Evolutionary conservation across 2,329 filamentous ascomycete species (phyloP).

Genomic region (Neopestalotiopsis sp.): DNA sequence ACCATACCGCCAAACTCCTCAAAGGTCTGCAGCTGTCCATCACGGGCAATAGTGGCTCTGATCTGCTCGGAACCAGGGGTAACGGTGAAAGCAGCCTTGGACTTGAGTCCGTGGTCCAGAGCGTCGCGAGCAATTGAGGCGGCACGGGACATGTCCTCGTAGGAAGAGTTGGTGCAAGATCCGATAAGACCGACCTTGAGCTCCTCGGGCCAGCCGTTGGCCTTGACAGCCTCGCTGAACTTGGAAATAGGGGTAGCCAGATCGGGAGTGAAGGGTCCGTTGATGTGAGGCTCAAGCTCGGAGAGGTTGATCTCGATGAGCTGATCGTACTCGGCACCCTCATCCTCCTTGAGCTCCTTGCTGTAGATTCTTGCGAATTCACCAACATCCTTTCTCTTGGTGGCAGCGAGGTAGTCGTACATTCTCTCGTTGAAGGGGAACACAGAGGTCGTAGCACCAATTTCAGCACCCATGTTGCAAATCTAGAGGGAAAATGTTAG

Average conservation of each 20-base stretch:
- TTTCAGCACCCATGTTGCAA: constrained; percentile 56
- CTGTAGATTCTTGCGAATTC: constrained; percentile 88
- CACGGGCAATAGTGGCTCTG: constrained; percentile 87
- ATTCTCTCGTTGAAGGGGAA: constrained; percentile 99
- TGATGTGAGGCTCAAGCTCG: constrained; percentile 96
- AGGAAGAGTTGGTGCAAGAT: constrained; percentile 92
- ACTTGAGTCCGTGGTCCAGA: constrained; percentile 89
- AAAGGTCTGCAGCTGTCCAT: constrained; percentile 91
- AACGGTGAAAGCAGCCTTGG: constrained; percentile 91
- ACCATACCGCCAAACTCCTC: constrained; percentile 96
- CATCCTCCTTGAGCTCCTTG: constrained; percentile 83
- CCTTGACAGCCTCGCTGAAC: constrained; percentile 92
- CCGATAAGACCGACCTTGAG: constrained; percentile 97
- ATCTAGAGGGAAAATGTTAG: constrained; percentile 32
- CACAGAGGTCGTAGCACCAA: constrained; percentile 86
- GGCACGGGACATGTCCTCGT: constrained; percentile 90
- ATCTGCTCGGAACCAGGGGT: constrained; percentile 98
- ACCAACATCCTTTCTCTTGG: constrained; percentile 88
- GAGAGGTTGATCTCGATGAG: constrained; percentile 94
- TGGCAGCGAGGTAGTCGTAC: constrained; percentile 93
- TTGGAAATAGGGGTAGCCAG: constrained; percentile 97
- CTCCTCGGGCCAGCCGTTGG: constrained; percentile 95
- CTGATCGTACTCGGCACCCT: constrained; percentile 94
- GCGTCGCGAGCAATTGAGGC: constrained; percentile 92
- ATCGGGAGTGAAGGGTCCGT: constrained; percentile 98